Base-by-base conservation (phyloP, 345 rosid genomes). In the Turritis glabra region DNA sequence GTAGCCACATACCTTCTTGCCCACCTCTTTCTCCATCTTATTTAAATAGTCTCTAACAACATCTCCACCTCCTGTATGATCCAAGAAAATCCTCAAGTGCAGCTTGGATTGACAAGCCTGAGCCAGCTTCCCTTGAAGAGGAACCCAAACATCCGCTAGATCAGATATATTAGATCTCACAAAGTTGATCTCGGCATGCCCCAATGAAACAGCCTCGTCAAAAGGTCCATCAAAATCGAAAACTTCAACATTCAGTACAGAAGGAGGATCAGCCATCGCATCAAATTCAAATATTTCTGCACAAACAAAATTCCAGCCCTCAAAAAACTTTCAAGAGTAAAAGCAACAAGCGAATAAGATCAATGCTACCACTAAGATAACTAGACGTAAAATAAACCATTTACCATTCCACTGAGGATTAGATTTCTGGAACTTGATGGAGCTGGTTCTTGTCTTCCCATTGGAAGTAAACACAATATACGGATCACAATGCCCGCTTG, bases 1-100 rank as follows among this genome's bases (percentile, higher is more conserved):
- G 77, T 22, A 55, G 67, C 50, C 61, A 69, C 41, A 56, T 84
- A 90, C 97, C 97, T 95, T 95, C 83, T 87, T 91, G 41, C 99
- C 99, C 32, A 95, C 99, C 73, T 95, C 99, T 80, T 95, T 95
- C 85, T 91, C 99, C 99, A 95, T 95, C 89, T 87, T 95, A 82
- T 67, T 88, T 67, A 95, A 80, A 79, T 91, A 95, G 32, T 91
- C 97, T 75, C 82, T 90, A 32, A 83, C 95, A 73, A 86, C 89
- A 84, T 86, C 86, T 79, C 86, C 87, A 70, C 97, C 96, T 87
- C 78, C 86, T 25, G 97, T 87, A 80, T 95, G 90, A 73, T 86
- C 89, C 83, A 95, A 83, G 86, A 95, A 95, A 69, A 91, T 85
- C 79, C 99, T 84, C 62, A 95, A 77, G 69, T 86, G 95, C 80